Evolutionary conservation across 73 alveolate genomes (phyloP), one percentile per base, ranked within the genome.

Genomic region (Stentor roeselii): DNA sequence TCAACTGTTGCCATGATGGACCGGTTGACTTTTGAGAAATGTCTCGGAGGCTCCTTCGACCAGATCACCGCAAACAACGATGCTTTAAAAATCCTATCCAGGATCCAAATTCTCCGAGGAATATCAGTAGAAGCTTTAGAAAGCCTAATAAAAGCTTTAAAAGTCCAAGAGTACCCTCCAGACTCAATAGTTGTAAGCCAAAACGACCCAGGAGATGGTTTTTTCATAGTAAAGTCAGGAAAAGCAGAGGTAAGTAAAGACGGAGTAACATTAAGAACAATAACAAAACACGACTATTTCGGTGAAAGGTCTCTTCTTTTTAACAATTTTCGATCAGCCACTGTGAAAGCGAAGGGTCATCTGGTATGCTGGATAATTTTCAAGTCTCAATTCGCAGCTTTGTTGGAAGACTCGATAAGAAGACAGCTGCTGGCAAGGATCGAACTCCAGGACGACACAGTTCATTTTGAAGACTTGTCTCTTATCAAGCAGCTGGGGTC

Each of bases 341-440:
- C 84, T n/a, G 74, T 76, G 32, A 0, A 27, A 39, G 84, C 84
- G 32, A 85, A 42, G 31, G 93, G 84, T 2, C 86, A 84, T 78
- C 91, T 88, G 1, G 59, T 58, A 11, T 75, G 84, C 36, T 84
- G 85, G 59, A 83, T 90, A 3, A 60, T 90, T 31, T 59, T 85
- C 6, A 67, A 91, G 78, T 90, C 89, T 78, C 91, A 90, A 40
- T 60, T 90, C 39, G 75, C 85, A n/a, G 89, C 82, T 61, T 87
- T 89, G 14, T 76, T 90, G 15, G 95, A 91, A 30, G 92, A 89
- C 60, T 78, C 85, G 40, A 89, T 90, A 74, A 87, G 90, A 76
- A 84, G 34, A 42, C 82, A 34, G 67, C 86, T 83, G 3, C 36
- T 83, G 39, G 32, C 59, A 31, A 36, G 89, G 40, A 58, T 83